Conservation (phyloP, 768 basidiomycete species). For the Podaxis sp. region DNA sequence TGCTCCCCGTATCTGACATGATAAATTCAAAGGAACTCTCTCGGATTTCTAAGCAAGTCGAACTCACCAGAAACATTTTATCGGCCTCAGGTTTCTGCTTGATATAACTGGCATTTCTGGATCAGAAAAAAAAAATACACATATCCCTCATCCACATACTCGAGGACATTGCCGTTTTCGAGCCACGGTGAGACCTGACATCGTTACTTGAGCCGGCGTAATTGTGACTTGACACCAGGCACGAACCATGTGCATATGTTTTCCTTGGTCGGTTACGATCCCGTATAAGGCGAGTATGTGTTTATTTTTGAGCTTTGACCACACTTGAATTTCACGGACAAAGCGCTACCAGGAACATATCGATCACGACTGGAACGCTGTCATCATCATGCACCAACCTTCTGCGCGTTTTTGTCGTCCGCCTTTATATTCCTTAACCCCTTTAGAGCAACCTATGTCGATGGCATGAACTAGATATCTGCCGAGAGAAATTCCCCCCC, state of each 20-base stretch:
- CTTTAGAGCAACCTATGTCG: constrained; percentile 55
- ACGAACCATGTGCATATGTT: constrained; percentile 47
- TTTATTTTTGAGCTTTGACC: constrained; percentile 50
- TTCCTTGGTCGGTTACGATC: constrained; percentile 53
- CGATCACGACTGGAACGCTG: not conserved
- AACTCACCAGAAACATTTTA: constrained; percentile 42
- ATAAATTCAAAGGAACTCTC: not conserved
- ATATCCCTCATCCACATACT: constrained; percentile 31
- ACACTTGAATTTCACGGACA: constrained; percentile 54
- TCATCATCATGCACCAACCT: constrained; percentile 26
- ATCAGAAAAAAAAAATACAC: not conserved
- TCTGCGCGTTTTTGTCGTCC: constrained; percentile 40
- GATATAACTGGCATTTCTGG: constrained; percentile 37
- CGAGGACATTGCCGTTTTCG: constrained; percentile 53
- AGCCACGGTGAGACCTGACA: constrained; percentile 67
- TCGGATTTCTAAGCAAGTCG: not conserved
- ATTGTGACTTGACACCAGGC: not conserved
- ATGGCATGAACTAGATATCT: not conserved
- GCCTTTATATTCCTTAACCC: constrained; percentile 47
- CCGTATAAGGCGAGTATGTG: constrained; percentile 58
- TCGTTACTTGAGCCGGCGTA: not conserved
- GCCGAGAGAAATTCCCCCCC: not conserved
- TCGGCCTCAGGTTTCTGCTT: constrained; percentile 34
- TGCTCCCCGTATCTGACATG: constrained; percentile 47
- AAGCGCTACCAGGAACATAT: constrained; percentile 42